Conservation (phyloP, 2,329 filamentous ascomycete species). For the Boeremia exigua region DNA sequence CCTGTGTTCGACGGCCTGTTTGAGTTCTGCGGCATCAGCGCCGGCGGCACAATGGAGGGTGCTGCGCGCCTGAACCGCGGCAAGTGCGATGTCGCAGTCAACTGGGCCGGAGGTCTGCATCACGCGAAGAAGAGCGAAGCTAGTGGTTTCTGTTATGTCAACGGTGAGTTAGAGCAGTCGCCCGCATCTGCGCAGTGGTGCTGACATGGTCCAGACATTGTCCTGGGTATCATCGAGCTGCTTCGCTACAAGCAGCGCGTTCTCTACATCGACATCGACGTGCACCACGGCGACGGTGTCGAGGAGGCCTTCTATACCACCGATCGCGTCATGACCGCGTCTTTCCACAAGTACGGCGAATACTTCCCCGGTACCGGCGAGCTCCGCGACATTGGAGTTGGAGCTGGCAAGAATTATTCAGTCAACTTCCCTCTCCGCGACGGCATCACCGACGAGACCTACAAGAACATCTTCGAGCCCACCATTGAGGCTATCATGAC, state of each 20-base stretch:
- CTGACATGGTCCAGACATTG: conserved; percentile 70
- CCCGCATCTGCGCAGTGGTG: neutral
- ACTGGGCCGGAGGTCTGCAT: conserved; percentile 87
- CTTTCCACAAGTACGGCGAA: conserved; percentile 76
- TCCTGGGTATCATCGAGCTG: conserved; percentile 88
- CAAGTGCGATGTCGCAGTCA: conserved; percentile 70
- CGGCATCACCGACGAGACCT: conserved; percentile 71
- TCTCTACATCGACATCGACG: conserved; percentile 93
- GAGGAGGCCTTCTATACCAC: conserved; percentile 76
- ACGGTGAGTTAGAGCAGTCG: conserved; percentile 49
- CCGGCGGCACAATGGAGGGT: conserved; percentile 73
- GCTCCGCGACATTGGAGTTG: conserved; percentile 71
- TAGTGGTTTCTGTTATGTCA: conserved; percentile 97
- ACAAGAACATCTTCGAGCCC: conserved; percentile 72
- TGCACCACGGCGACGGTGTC: conserved; percentile 84
- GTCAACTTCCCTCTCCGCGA: conserved; percentile 74
- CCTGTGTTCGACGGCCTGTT: conserved; percentile 74
- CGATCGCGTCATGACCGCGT: conserved; percentile 74
- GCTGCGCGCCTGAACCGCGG: conserved; percentile 71
- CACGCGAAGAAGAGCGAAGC: conserved; percentile 95
- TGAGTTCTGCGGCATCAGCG: conserved; percentile 73
- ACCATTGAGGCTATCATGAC: conserved; percentile 73
- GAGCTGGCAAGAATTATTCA: conserved; percentile 70
- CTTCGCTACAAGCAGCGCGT: conserved; percentile 83
- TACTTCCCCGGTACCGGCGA: conserved; percentile 75